Percentiles rank a stretch among this genome's conserved stretches.
These are phyloP conservation scores for Zoysia japonica DNA, from an alignment of 176 grass and related monocot species.

Conservation along the genomic window DNA sequence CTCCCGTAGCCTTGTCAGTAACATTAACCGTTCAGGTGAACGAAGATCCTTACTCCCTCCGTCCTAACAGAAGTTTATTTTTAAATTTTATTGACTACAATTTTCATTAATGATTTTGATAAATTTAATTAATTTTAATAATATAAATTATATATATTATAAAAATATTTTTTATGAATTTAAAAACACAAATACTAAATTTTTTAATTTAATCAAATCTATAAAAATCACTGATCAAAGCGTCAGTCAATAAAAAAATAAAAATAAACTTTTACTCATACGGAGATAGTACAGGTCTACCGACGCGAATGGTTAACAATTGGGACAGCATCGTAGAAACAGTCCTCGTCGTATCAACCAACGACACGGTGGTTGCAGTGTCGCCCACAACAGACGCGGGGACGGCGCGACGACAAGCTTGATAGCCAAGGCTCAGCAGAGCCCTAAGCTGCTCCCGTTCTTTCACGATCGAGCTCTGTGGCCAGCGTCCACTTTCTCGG, in stretches of 20 bases:
- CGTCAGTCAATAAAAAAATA: too few relatives aligned
- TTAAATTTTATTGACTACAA: too few relatives aligned
- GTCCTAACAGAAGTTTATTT: too few relatives aligned
- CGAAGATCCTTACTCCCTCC: not conserved
- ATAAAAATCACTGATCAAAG: too few relatives aligned
- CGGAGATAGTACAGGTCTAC: not conserved
- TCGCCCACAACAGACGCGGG: conserved; percentile 46
- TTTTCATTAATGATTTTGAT: too few relatives aligned
- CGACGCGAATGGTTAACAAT: conserved; percentile 26
- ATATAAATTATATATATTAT: too few relatives aligned
- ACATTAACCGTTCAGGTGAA: not conserved
- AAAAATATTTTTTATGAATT: too few relatives aligned
- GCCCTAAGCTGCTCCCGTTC: conserved; percentile 56
- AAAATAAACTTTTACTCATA: too few relatives aligned
- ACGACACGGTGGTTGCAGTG: conserved; percentile 41
- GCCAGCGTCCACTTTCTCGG: conserved; percentile 58
- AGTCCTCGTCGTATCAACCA: conserved; percentile 28
- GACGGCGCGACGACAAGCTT: conserved; percentile 59
- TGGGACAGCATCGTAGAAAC: conserved; percentile 44
- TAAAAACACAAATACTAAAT: too few relatives aligned
- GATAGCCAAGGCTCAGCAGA: conserved; percentile 44
- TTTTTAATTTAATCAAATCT: too few relatives aligned
- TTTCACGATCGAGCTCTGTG: conserved; percentile 50
- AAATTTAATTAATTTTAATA: too few relatives aligned
- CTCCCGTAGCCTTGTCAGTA: not conserved